Conservation (phyloP, 2,329 filamentous ascomycete genomes). For the Epichloe elymi region DNA sequence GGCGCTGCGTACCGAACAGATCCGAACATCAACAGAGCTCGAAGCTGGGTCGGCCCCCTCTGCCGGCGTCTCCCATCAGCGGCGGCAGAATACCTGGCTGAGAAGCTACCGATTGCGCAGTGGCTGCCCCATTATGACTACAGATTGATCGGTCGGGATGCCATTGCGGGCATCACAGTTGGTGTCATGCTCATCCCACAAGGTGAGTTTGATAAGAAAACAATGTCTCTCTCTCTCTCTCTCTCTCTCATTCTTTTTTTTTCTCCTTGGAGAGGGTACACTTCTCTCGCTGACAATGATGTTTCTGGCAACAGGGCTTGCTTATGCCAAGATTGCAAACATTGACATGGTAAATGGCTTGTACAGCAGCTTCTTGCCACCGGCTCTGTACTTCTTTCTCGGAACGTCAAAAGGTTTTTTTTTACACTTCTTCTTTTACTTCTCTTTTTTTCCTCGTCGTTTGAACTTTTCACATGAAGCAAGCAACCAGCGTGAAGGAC, state of each 20-base stretch:
- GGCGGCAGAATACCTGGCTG: constrained; percentile 39
- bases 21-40: constrained; percentile 14
- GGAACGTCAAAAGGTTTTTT: constrained; percentile 46
- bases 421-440: not conserved
- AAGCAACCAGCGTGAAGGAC: not conserved
- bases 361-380: constrained; percentile 46
- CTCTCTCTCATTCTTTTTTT: no score
- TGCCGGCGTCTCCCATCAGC: constrained; percentile 32
- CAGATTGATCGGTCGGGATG: constrained; percentile 47
- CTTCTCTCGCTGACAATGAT: no score
- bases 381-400: constrained; percentile 44
- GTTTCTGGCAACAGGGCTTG: constrained; percentile 26
- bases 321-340: constrained; percentile 48
- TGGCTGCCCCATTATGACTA: constrained; percentile 51
- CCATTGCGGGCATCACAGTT: constrained; percentile 47
- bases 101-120: constrained; percentile 48
- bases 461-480: not conserved
- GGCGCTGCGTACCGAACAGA: constrained; percentile 13
- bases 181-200: constrained; percentile 49
- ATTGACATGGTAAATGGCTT: constrained; percentile 48
- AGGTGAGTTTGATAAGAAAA: constrained; percentile 1
- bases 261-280: no score
- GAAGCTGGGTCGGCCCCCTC: constrained; percentile 13
- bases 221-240: no score
- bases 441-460: no score